These are phyloP conservation scores for Porogramme epimiltina DNA, from an alignment of 1,284 basidiomycete genomes.

Conservation along the genomic window DNA sequence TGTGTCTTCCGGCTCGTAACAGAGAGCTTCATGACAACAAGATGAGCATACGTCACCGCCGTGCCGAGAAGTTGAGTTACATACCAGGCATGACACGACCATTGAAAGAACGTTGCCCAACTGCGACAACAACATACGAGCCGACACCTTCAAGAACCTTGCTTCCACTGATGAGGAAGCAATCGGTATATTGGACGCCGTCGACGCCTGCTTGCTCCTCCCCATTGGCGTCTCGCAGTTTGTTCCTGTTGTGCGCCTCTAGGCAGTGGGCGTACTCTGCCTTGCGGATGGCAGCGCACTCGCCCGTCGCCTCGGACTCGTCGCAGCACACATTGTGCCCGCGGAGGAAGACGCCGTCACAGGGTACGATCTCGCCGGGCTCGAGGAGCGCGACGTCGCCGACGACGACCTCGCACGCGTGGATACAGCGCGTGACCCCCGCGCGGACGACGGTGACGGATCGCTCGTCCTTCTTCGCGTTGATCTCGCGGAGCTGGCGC, in stretches of 20 bases:
- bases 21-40: slow-evolving; percentile 55
- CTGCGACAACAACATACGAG: slow-evolving; percentile 88
- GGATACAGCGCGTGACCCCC: slow-evolving; percentile 79
- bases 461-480: slow-evolving; percentile 96
- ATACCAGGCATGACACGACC: slow-evolving; percentile 95
- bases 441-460: slow-evolving; percentile 89
- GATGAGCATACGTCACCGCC: neutral
- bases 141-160: slow-evolving; percentile 97
- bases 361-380: slow-evolving; percentile 94
- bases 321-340: slow-evolving; percentile 98
- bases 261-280: slow-evolving; percentile 77
- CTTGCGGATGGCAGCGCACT: slow-evolving; percentile 95
- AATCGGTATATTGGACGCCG: slow-evolving; percentile 73
- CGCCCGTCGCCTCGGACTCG: slow-evolving; percentile 95
- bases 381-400: slow-evolving; percentile 92
- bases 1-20: slow-evolving; percentile 82
- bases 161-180: slow-evolving; percentile 92
- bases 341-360: slow-evolving; percentile 91
- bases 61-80: slow-evolving; percentile 37
- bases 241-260: slow-evolving; percentile 30
- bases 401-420: slow-evolving; percentile 90
- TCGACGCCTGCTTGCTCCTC: slow-evolving; percentile 30
- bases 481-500: slow-evolving; percentile 89
- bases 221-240: slow-evolving; percentile 14
- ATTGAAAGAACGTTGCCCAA: slow-evolving; percentile 92